These are phyloP conservation scores for Cladosporium velox DNA, from an alignment of 2,329 filamentous ascomycete genomes.

Conservation along the genomic window DNA sequence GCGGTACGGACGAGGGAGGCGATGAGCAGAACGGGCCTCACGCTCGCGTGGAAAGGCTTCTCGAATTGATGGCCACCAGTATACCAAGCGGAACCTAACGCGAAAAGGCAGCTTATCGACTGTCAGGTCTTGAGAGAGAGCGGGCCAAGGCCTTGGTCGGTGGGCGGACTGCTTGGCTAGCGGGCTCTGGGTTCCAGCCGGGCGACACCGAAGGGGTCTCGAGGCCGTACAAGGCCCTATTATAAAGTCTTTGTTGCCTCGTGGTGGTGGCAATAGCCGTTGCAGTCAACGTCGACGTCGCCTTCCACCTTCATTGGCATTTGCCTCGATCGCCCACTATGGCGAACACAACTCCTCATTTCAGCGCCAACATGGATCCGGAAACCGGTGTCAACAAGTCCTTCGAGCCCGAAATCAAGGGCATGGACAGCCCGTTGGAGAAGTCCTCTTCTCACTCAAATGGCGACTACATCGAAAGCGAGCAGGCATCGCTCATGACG, in stretches of 20 bases:
- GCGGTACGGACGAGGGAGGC: slow-evolving; percentile 10
- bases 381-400: slow-evolving; percentile 67
- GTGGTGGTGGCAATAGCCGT: neutral
- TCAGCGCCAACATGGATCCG: slow-evolving; percentile 31
- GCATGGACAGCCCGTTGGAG: slow-evolving; percentile 13
- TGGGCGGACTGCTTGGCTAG: slow-evolving; percentile 14
- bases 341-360: slow-evolving; percentile 17
- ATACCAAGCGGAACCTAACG: slow-evolving; percentile 20
- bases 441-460: slow-evolving; percentile 6
- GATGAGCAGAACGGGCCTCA: neutral
- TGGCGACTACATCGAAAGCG: slow-evolving; percentile 22
- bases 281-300: slow-evolving; percentile 10
- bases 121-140: slow-evolving; percentile 19
- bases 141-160: slow-evolving; percentile 20
- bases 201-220: slow-evolving; percentile 17
- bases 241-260: slow-evolving; percentile 20
- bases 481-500: slow-evolving; percentile 29
- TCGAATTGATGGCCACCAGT: slow-evolving; percentile 10
- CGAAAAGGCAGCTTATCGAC: slow-evolving; percentile 18
- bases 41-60: slow-evolving; percentile 17
- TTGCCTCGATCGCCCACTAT: slow-evolving; percentile 12
- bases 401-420: slow-evolving; percentile 8
- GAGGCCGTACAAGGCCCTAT: neutral
- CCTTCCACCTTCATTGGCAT: slow-evolving; percentile 10
- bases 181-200: slow-evolving; percentile 18